Evolutionary conservation across 2,329 filamentous ascomycete genomes (phyloP).

Genomic region (Calonectria montana): DNA sequence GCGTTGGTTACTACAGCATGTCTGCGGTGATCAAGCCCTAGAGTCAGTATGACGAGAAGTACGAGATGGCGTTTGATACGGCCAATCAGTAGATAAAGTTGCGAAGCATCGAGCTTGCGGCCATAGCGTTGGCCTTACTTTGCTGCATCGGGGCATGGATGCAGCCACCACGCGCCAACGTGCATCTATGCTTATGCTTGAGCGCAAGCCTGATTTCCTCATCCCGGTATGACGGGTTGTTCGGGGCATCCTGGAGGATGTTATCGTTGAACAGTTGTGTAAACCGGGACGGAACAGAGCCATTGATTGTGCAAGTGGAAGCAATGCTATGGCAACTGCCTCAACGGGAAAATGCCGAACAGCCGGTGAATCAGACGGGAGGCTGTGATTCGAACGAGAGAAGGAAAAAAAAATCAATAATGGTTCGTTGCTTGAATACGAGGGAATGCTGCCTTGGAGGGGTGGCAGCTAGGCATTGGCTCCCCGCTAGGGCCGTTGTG

Average conservation of each 20-base stretch:
- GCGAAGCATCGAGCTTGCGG: constrained; percentile 23
- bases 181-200: constrained; percentile 20
- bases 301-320: background rate
- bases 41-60: constrained; percentile 24
- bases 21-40: constrained; percentile 15
- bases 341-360: constrained; percentile 14
- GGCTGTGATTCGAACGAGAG: background rate
- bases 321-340: background rate
- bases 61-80: constrained; percentile 28
- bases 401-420: background rate
- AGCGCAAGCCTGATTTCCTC: constrained; percentile 38
- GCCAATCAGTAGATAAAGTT: constrained; percentile 32
- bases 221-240: background rate
- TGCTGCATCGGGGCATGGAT: constrained; percentile 32
- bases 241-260: constrained; percentile 9
- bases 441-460: constrained; percentile 34
- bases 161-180: constrained; percentile 31
- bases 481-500: constrained; percentile 8
- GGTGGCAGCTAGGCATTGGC: constrained; percentile 24
- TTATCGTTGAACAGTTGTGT: background rate
- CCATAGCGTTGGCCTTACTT: constrained; percentile 14
- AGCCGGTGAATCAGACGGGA: background rate
- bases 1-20: constrained; percentile 29
- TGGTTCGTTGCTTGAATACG: constrained; percentile 38
- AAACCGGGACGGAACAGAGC: background rate